Conservation (phyloP, 768 basidiomycete genomes). For the Russula sp. region DNA sequence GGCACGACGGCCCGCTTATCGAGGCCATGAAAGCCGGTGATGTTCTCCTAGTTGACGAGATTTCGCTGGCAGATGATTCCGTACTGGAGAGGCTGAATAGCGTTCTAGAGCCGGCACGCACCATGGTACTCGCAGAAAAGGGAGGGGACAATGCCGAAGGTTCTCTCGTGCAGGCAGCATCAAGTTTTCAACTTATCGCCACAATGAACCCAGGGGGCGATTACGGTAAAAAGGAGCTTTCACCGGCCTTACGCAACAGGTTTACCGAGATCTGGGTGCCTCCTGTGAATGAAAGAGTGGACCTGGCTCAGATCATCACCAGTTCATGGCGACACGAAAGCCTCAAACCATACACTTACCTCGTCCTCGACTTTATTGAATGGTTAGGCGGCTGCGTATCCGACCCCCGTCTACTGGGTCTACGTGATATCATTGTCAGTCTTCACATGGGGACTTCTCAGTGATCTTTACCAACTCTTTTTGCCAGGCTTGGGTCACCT, state of each 20-base stretch:
- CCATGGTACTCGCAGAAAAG: constrained; percentile 87
- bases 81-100: constrained; percentile 96
- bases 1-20: constrained; percentile 95
- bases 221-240: constrained; percentile 98
- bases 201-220: constrained; percentile 99
- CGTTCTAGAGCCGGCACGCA: constrained; percentile 87
- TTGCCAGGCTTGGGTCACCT: constrained; percentile 83
- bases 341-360: constrained; percentile 50
- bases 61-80: constrained; percentile 96
- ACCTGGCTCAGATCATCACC: constrained; percentile 73
- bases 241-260: constrained; percentile 91
- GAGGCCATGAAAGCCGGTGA: constrained; percentile 84
- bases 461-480: background rate
- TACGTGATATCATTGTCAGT: constrained; percentile 85
- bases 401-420: constrained; percentile 60
- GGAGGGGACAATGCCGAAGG: constrained; percentile 70
- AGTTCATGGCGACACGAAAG: constrained; percentile 56
- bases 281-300: constrained; percentile 60
- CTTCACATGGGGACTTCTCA: background rate
- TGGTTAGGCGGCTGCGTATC: constrained; percentile 67
- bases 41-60: constrained; percentile 90
- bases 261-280: constrained; percentile 99
- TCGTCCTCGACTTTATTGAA: constrained; percentile 68
- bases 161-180: constrained; percentile 56
- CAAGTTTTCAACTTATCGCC: constrained; percentile 81